Percentiles rank a stretch among this genome's conserved stretches.
phyloP scores from a whole-genome alignment of 768 basidiomycete species.

The Suillus clintonianus region DNA sequence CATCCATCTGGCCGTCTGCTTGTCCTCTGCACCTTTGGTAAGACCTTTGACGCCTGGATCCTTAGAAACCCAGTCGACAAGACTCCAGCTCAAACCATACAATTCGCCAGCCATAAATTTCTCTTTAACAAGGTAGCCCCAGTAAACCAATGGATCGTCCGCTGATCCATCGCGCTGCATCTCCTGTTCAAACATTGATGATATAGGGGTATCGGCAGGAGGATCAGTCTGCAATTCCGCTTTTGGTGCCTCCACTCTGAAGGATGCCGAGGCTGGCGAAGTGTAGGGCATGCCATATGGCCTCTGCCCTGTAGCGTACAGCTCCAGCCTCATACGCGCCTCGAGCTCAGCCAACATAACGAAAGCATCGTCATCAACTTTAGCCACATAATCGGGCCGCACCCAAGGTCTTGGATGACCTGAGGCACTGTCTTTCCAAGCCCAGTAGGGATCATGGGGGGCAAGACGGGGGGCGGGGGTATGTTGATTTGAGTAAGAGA shows the following conservation, averaged over 20 bases:
- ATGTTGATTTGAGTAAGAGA: slow-evolving; percentile 69
- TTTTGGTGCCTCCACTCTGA: slow-evolving; percentile 3
- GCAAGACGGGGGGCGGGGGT: slow-evolving; percentile 61
- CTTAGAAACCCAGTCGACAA: slow-evolving; percentile 85
- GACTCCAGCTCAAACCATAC: slow-evolving; percentile 86
- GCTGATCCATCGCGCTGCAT: slow-evolving; percentile 10
- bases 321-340: slow-evolving; percentile 77
- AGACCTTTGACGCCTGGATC: slow-evolving; percentile 67
- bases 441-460: slow-evolving; percentile 67
- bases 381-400: slow-evolving; percentile 88
- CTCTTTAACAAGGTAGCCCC: slow-evolving; percentile 91
- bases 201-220: slow-evolving; percentile 1
- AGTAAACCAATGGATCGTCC: slow-evolving; percentile 76
- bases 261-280: neutral
- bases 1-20: slow-evolving; percentile 94
- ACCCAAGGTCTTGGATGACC: slow-evolving; percentile 64
- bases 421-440: slow-evolving; percentile 50
- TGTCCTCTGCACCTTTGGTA: slow-evolving; percentile 87
- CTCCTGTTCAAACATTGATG: neutral
- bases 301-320: slow-evolving; percentile 47
- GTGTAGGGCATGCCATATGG: slow-evolving; percentile 22
- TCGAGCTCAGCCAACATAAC: slow-evolving; percentile 95
- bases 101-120: slow-evolving; percentile 95
- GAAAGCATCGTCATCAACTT: slow-evolving; percentile 95
- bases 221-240: neutral